A percentile compares a stretch with the other conserved stretches of the same genome.
Conservation (phyloP, 768 basidiomycete species). For the Naematelia aurantialba region DNA sequence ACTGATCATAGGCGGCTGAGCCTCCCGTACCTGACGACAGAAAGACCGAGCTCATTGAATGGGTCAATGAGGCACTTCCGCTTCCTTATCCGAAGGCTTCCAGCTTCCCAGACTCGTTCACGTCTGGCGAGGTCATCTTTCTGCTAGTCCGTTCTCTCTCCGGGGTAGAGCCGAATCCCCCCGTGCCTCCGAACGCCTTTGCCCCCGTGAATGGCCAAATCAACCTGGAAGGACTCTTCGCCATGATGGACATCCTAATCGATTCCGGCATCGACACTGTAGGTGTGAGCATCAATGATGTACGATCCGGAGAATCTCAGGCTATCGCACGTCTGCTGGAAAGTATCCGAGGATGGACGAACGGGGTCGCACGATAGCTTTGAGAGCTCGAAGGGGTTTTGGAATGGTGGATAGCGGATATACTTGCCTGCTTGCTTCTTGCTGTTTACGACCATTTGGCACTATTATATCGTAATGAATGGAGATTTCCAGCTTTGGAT, state of each 20-base stretch:
- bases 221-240: slow-evolving; percentile 79
- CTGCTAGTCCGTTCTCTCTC: slow-evolving; percentile 67
- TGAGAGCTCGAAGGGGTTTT: no score
- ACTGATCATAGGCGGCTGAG: neutral
- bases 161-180: slow-evolving; percentile 53
- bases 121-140: slow-evolving; percentile 69
- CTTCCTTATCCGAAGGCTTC: slow-evolving; percentile 55
- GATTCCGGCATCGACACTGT: slow-evolving; percentile 88
- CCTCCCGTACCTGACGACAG: slow-evolving; percentile 52
- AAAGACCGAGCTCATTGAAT: slow-evolving; percentile 60
- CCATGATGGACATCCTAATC: slow-evolving; percentile 84
- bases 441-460: neutral
- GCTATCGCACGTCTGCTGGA: slow-evolving; percentile 76
- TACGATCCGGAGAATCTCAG: slow-evolving; percentile 73
- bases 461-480: neutral
- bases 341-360: slow-evolving; percentile 37
- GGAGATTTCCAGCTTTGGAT: neutral
- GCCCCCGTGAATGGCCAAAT: slow-evolving; percentile 64
- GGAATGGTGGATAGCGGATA: neutral
- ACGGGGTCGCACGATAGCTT: neutral
- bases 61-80: slow-evolving; percentile 85
- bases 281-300: slow-evolving; percentile 87
- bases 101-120: slow-evolving; percentile 51
- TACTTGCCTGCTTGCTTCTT: neutral
- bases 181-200: slow-evolving; percentile 76